Base-by-base conservation (phyloP, 352 stramenopile genomes). In the Pythium rishiriense region DNA sequence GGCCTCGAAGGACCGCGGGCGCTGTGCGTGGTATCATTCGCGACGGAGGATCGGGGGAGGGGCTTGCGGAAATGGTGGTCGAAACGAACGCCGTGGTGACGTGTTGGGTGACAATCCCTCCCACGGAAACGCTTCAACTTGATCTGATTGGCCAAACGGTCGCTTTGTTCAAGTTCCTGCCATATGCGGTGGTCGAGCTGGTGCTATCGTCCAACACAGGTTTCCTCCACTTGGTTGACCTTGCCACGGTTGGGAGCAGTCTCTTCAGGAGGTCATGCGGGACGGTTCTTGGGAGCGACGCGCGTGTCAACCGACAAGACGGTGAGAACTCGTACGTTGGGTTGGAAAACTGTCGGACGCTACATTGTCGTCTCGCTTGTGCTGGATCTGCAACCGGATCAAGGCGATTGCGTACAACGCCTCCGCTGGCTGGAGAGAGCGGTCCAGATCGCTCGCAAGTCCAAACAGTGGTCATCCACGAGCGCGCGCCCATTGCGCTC, bases 401-500 rank as follows among this genome's bases (percentile, higher is more conserved):
- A n/a, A n/a, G n/a, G n/a, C n/a, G n/a, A n/a, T n/a, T n/a, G n/a
- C n/a, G n/a, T n/a, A n/a, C n/a, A n/a, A n/a, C n/a, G 45, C 24
- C 22, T 7, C 8, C 22, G 45, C 22, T 25, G 15, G 24, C n/a
- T 51, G 10, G 45, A 51, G 29, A 61, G 54, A 8, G 25, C 43
- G 2, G 19, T 46, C 79, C 77, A 86, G 24, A 83, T 76, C 64
- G 65, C 69, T 45, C 61, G 70, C 19, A 88, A 61, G 52, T 88
- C 75, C 39, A 56, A 71, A 69, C 70, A 86, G 58, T 88, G 66
- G 55, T 82, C 69, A 57, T 88, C 79, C 24, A 88, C 41, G 22
- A 88, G 75, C 11, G 63, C 74, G 33, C 75, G 69, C 10, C 80
- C 80, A 12, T 85, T 66, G 41, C 69, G 66, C 58, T 82, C 74